Percentiles rank a stretch among this genome's conserved stretches.
Evolutionary conservation across 441 rosid genomes (phyloP).

Genomic region (Jatropha multifida): DNA sequence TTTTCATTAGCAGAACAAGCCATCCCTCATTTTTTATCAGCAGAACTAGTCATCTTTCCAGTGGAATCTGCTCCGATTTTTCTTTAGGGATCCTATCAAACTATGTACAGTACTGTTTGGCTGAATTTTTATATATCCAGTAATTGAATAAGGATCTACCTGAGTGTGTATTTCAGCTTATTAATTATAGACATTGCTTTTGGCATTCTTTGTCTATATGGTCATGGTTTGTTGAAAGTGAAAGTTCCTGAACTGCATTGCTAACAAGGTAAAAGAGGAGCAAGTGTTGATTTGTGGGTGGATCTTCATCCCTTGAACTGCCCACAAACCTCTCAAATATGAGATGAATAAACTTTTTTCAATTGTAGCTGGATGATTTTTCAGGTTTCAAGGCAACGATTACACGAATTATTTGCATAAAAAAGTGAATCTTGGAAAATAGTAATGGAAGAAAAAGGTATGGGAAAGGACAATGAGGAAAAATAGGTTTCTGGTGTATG

Average conservation of each 20-base stretch:
- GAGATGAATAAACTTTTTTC: constrained; percentile 14
- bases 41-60: not conserved
- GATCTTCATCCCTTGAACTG: not conserved
- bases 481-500: not conserved
- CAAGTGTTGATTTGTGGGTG: constrained; percentile 8
- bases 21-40: not conserved
- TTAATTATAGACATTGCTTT: not conserved
- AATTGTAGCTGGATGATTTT: not conserved
- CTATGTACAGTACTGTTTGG: not conserved
- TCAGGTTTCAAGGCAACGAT: not conserved
- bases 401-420: constrained; percentile 1
- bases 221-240: not conserved
- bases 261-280: not conserved
- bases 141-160: not conserved
- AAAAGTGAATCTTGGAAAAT: constrained; percentile 5
- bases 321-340: not conserved
- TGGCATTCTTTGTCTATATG: constrained; percentile 4
- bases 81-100: not conserved
- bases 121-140: not conserved
- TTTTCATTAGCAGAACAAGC: too few relatives aligned
- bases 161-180: not conserved
- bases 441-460: not conserved
- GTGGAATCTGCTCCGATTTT: not conserved
- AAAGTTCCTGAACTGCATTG: constrained; percentile 8
- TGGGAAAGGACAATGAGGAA: not conserved